Base-by-base conservation (phyloP, 768 basidiomycete genomes). In the Termitomyces sp. region DNA sequence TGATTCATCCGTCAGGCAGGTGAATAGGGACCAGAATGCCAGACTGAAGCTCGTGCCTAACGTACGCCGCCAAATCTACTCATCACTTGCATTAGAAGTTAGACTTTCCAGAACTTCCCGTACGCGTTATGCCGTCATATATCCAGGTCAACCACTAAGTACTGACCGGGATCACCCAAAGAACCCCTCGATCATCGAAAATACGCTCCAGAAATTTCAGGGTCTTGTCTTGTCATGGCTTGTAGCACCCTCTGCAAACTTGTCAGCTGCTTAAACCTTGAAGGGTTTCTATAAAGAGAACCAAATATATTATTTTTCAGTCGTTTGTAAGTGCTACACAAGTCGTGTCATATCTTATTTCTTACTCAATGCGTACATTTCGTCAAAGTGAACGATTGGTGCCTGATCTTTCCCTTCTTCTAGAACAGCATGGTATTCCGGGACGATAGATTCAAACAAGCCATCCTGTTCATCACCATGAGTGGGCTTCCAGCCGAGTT, bases 321-420 rank as follows among this genome's bases (percentile, higher is more conserved):
- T 35, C 13, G 5, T 3, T 14, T 22, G 49, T 35, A 24, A 35
- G 13, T 24, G 45, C n/a, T 22, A 36, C 22, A 47, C 46, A 24
- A 3, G 28, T 28, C 10, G 30, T 43, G 1, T 46, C 14, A 28
- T 7, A 35, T 11, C 8, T 41, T 55, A 62, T 48, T 54, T 54
- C 48, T 58, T 49, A n/a, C 50, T 51, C 55, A 62, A 43, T 20
- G 61, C 61, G 33, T 62, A 62, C 61, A 62, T 59, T 38, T 62
- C 61, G n/a, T 62, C 58, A n/a, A 62, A 62, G 47, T 62, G 61
- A n/a, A 62, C 61, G 6, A 54, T 59, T 18, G 61, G 61, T 10
- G 58, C 55, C 46, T 62, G 40, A 20, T 62, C 55, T 54, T 54
- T 62, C 0, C 61, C 61, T 41, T 62, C 61, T 55, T 62, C 58